Percentiles rank a stretch among this genome's conserved stretches.
These are phyloP conservation scores for Madurella fahalii DNA, from an alignment of 2,329 filamentous ascomycete species.

Conservation along the genomic window DNA sequence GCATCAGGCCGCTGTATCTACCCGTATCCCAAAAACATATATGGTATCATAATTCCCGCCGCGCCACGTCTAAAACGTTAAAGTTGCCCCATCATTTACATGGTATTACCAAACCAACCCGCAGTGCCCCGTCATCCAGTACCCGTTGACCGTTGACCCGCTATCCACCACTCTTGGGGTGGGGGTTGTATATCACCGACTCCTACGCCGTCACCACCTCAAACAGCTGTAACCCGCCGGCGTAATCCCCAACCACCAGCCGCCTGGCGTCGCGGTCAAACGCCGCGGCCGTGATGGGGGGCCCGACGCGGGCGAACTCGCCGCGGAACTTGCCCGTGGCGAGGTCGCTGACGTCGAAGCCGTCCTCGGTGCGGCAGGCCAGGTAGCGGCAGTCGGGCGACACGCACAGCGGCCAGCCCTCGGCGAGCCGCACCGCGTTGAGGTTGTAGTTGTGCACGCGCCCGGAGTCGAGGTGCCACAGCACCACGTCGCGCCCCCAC, in stretches of 20 bases:
- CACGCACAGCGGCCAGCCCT: constrained; percentile 40
- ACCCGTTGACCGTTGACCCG: too few relatives aligned
- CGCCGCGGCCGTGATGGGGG: constrained; percentile 34
- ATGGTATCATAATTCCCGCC: too few relatives aligned
- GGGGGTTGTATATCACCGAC: background rate
- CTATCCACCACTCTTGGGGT: too few relatives aligned
- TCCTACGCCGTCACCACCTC: constrained; percentile 15
- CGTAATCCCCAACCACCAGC: constrained; percentile 31
- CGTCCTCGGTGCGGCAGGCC: constrained; percentile 38
- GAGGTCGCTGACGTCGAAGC: constrained; percentile 40
- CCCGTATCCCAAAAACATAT: too few relatives aligned
- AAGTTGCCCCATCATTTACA: too few relatives aligned
- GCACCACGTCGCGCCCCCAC: constrained; percentile 37
- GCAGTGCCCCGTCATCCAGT: too few relatives aligned
- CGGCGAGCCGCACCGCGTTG: constrained; percentile 30
- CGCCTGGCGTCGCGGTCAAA: constrained; percentile 32
- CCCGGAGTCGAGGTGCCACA: constrained; percentile 35
- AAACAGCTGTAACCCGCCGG: constrained; percentile 14
- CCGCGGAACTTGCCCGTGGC: constrained; percentile 32
- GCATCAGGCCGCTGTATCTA: too few relatives aligned
- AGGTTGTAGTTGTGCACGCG: constrained; percentile 36
- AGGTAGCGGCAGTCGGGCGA: constrained; percentile 38
- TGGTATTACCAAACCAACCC: too few relatives aligned
- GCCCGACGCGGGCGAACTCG: constrained; percentile 22
- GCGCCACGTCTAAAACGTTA: too few relatives aligned